Percentiles rank a stretch among this genome's conserved stretches.
Evolutionary conservation across 495 filamentous ascomycete genomes (phyloP).

Genomic region (Xylaria palmicola): DNA sequence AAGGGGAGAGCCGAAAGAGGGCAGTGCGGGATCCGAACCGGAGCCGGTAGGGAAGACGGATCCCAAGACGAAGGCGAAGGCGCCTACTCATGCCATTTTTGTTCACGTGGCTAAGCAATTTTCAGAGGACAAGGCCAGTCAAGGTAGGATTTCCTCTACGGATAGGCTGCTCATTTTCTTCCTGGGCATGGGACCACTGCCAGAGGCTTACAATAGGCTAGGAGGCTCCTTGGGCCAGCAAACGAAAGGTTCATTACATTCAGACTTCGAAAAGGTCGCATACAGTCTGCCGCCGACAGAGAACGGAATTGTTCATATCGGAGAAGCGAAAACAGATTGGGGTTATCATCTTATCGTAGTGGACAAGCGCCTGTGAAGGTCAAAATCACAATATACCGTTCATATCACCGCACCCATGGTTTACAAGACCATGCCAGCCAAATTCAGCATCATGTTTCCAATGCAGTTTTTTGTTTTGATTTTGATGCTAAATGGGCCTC

Average conservation of each 20-base stretch:
- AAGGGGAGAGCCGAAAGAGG: conserved; percentile 45
- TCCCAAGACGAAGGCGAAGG: conserved; percentile 16
- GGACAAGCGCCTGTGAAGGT: conserved; percentile 39
- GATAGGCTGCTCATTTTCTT: not conserved
- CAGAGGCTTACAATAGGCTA: conserved; percentile 25
- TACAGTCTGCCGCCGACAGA: conserved; percentile 56
- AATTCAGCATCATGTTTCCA: conserved; percentile 6
- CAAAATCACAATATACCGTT: conserved; percentile 28
- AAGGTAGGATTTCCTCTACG: conserved; percentile 53
- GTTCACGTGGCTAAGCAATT: conserved; percentile 85
- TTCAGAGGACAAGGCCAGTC: conserved; percentile 85
- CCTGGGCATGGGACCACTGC: not conserved
- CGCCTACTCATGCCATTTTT: conserved; percentile 63
- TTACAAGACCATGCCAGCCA: not conserved
- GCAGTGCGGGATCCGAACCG: not conserved
- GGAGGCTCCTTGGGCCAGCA: conserved; percentile 80
- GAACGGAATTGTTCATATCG: conserved; percentile 50
- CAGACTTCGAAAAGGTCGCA: conserved; percentile 77
- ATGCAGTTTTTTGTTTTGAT: conserved; percentile 32
- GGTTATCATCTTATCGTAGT: conserved; percentile 98
- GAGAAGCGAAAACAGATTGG: conserved; percentile 76
- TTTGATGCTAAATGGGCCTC: conserved; percentile 38
- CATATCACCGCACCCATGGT: not conserved
- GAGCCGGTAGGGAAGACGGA: conserved; percentile 13
- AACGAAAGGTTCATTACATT: conserved; percentile 64